Base-by-base conservation (phyloP, 805 yeast species). In the Lachancea thermotolerans region DNA sequence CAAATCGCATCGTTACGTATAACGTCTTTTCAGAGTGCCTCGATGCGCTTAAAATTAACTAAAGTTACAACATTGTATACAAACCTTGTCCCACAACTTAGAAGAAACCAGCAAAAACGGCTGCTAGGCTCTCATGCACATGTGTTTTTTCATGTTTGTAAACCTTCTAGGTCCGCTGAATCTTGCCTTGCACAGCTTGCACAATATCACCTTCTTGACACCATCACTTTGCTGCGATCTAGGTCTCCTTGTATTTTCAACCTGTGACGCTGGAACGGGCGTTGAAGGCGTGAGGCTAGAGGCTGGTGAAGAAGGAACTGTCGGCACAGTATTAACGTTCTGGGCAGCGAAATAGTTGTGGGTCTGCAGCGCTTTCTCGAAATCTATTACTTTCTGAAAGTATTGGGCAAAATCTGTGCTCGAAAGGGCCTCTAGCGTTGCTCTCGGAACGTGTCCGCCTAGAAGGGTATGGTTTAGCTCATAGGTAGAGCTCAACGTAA, bases 351-450 rank as follows among this genome's bases (percentile, higher is more conserved):
- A 52, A 2, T 55, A 30, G 21, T 58, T 64, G 35, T 57, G 54
- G 1, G 54, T 52, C 33, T 57, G 57, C n/a, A 58, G 34, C 2
- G 64, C 60, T 35, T 56, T 48, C 27, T 59, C 60, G 36, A 63
- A 62, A 18, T 60, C 60, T 16, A 62, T 38, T 14, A 39, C 27
- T 30, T 54, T 59, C 35, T 60, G 60, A 47, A 63, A 63, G 41
- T 56, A 59, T 16, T 59, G 60, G 5, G 66, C 64, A 52, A 63
- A 63, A 42, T 63, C 65, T 29, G 57, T 53, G 42, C 65, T 56
- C 0, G 65, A 60, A 6, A 63, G 46, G 1, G 64, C 51, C 37
- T 63, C 67, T 36, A 63, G 35, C 44, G 61, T 64, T 21, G 53
- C 49, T 39, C 49, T 52, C 16, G 67, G 67, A 9, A 63, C 66